phyloP scores from a whole-genome alignment of 2,329 filamentous ascomycete genomes.

The Botryosphaeria dothidea region DNA sequence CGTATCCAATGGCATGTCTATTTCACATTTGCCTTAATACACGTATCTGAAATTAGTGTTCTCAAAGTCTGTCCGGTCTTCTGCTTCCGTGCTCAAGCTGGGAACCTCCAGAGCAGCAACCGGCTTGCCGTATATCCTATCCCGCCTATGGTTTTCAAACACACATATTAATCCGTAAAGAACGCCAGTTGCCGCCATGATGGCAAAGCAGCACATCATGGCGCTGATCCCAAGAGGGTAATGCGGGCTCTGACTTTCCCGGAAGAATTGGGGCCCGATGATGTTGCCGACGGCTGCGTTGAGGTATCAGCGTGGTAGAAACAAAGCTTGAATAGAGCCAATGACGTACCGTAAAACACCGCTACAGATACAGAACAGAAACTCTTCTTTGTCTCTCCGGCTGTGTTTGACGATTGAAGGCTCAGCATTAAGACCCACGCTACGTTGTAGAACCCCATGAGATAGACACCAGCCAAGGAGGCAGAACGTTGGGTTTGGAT shows the following conservation, averaged over 20 bases:
- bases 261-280: not conserved
- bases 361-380: not conserved
- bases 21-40: constrained; percentile 33
- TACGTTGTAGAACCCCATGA: not conserved
- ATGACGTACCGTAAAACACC: not conserved
- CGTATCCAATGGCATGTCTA: no score
- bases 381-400: not conserved
- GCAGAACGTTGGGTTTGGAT: not conserved
- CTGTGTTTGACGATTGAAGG: not conserved
- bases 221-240: not conserved
- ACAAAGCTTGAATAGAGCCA: not conserved
- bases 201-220: constrained; percentile 4
- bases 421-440: not conserved
- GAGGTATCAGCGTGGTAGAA: not conserved
- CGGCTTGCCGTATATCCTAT: not conserved
- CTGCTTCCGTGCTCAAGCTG: constrained; percentile 26
- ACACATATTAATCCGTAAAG: not conserved
- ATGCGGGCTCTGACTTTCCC: not conserved
- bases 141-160: not conserved
- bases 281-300: not conserved
- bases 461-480: not conserved
- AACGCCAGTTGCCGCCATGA: not conserved
- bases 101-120: not conserved
- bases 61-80: constrained; percentile 64
- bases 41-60: constrained; percentile 63